Evolutionary conservation across 2,329 filamentous ascomycete species (phyloP), one percentile per base, ranked within the genome.

Genomic region (Aspergillus fijiensis): DNA sequence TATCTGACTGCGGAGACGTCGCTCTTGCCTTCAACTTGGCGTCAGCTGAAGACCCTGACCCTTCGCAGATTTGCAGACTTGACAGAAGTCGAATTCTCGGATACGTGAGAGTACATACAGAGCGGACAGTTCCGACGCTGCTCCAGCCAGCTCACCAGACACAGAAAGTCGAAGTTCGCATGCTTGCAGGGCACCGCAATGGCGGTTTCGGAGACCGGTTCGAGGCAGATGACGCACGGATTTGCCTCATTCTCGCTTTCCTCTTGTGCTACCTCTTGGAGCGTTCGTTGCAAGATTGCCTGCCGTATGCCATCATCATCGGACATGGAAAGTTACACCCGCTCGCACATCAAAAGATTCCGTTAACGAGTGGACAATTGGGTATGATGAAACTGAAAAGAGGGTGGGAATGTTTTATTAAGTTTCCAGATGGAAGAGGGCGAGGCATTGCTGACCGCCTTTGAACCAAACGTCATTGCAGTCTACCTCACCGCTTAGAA

Each of bases 191-290:
- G 92, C 21, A 84, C 79, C 7, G 90, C 85, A 54, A 88, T 81
- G 63, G 90, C 92, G 55, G 85, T 78, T 68, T 95, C 90, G 10
- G 86, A 85, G 69, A 96, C 82, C 56, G 79, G 71, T 59, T 94
- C 90, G 62, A 97, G 86, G 75, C 93, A 98, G 74, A 98, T 95
- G 64, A 96, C 91, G 75, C 93, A 97, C 70, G 83, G 86, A 63
- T 83, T 78, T 55, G 73, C 70, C 60, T 73, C 61, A 45, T 73
- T 65, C 52, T 69, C 67, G 25, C 73, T 64, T 55, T 75, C 65
- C 53, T 73, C 72, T 35, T 69, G 61, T n/a, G 68, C 69, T 62
- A 81, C 77, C 69, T 82, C 78, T n/a, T 71, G 63, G 5, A 82
- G 72, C 1, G 79, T 81, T 35, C 73, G 76, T 52, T 79, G 76